Evolutionary conservation across 1,284 basidiomycete genomes (phyloP), one percentile per base, ranked within the genome.

Genomic region (Rhizopogon hawkerae): DNA sequence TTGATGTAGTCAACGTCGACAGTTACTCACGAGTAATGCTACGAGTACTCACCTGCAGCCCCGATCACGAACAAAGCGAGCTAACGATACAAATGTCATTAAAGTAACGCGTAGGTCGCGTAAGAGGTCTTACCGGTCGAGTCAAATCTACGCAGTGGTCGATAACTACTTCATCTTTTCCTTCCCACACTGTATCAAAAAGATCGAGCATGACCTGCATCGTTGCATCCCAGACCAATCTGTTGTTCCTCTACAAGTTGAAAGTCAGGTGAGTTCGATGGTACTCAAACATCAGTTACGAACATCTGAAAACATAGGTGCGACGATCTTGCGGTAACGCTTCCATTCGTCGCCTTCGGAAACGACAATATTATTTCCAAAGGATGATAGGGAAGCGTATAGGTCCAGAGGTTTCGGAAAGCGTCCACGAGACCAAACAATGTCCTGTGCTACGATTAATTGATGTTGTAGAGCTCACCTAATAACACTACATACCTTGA

Each of bases 301-400:
- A 31, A 73, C 71, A 56, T 73, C 71, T 3, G 67, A 71, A 54
- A 74, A 73, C 2, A 67, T 62, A 1, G 71, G 71, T 3, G 67
- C 66, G 29, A 64, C 54, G 29, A 74, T 73, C 60, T 76, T 78
- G 35, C 79, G 65, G 54, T 79, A 78, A 41, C 72, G 72, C 56
- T 79, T 78, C 79, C 79, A 81, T 55, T 78, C 70, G n/a, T 79
- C 75, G 14, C 73, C 74, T 57, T 81, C 79, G 0, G 77, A 76
- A 1, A 71, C 72, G n/a, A 82, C 69, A 48, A 82, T 76, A 52
- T 83, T 82, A 5, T 61, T 56, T 5, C 79, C 79, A 57, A 73
- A 74, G 43, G 68, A 60, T 1, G 56, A 45, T 16, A 74, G 56
- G 5, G 61, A 50, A 5, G 38, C 51, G 51, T 74, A 74, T 29